Conservation (phyloP, 257 asterid genomes). For the Nyctanthes arbortristis region DNA sequence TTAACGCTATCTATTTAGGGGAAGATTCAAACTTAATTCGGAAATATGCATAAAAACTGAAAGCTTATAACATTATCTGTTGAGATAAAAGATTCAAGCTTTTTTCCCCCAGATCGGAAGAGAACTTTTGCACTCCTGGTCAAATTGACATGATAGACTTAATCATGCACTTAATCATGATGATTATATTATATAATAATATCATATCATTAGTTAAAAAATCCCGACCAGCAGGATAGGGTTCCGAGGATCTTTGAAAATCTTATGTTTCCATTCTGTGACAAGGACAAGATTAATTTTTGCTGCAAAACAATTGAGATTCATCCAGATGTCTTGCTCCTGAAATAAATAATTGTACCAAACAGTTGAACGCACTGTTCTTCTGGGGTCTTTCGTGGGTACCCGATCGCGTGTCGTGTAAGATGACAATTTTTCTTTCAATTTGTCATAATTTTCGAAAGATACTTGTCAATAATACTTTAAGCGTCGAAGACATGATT, state of each 20-base stretch:
- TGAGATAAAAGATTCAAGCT: no score
- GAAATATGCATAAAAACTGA: no score
- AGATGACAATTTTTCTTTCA: background rate
- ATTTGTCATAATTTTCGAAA: background rate
- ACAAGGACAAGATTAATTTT: slow-evolving; percentile 2
- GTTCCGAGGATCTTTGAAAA: background rate
- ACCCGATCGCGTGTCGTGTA: background rate
- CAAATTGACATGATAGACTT: background rate
- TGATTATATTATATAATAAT: slow-evolving; percentile 20
- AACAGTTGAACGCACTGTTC: slow-evolving; percentile 15
- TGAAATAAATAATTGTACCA: slow-evolving; percentile 10
- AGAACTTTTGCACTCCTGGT: background rate
- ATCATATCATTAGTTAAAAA: background rate
- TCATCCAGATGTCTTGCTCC: slow-evolving; percentile 19
- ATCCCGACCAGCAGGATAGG: slow-evolving; percentile 5
- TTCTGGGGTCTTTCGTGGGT: slow-evolving; percentile 11
- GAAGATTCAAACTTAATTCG: no score
- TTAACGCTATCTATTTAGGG: no score
- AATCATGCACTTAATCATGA: slow-evolving; percentile 24
- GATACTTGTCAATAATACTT: no score
- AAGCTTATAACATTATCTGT: no score
- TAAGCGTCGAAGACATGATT: no score
- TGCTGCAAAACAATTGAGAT: background rate
- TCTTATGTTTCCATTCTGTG: slow-evolving; percentile 6
- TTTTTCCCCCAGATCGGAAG: no score